These are phyloP conservation scores for Marasmius sp. DNA, from an alignment of 1,284 basidiomycete species.

Conservation along the genomic window DNA sequence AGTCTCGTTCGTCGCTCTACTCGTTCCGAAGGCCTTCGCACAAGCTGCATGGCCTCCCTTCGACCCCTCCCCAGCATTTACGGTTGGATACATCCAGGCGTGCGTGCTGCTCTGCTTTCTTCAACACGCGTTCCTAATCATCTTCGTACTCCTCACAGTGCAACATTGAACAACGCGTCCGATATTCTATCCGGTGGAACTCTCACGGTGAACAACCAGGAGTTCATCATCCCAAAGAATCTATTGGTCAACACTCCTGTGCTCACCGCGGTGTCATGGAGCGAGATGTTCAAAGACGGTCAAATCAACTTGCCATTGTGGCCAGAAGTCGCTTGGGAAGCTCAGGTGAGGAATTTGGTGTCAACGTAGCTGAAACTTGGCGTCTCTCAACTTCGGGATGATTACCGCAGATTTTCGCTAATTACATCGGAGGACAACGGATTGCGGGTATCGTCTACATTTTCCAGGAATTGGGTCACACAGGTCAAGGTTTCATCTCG, in stretches of 20 bases:
- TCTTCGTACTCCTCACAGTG: conserved; percentile 3
- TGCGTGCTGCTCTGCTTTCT: neutral
- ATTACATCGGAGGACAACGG: conserved; percentile 16
- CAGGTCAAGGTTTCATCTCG: conserved; percentile 17
- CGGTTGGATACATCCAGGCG: conserved; percentile 14
- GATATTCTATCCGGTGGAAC: conserved; percentile 19
- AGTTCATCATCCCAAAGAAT: conserved; percentile 16
- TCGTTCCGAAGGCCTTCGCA: neutral
- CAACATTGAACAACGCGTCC: conserved; percentile 17
- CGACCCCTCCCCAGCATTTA: conserved; percentile 16
- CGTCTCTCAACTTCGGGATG: neutral
- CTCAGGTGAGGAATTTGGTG: conserved; percentile 5
- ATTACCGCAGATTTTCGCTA: conserved; percentile 13
- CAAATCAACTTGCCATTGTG: conserved; percentile 16
- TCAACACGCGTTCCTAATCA: neutral
- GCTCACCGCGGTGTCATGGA: conserved; percentile 19
- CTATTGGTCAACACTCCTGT: conserved; percentile 19
- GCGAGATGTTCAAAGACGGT: conserved; percentile 16
- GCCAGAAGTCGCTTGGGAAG: conserved; percentile 19
- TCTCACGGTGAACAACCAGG: conserved; percentile 13
- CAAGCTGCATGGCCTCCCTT: conserved; percentile 7
- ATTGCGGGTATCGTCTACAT: conserved; percentile 18
- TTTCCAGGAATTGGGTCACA: conserved; percentile 17
- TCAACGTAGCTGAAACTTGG: neutral
- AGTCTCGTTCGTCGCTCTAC: neutral